phyloP scores from a whole-genome alignment of 1,284 basidiomycete genomes.

The Irpex rosettiformis region DNA sequence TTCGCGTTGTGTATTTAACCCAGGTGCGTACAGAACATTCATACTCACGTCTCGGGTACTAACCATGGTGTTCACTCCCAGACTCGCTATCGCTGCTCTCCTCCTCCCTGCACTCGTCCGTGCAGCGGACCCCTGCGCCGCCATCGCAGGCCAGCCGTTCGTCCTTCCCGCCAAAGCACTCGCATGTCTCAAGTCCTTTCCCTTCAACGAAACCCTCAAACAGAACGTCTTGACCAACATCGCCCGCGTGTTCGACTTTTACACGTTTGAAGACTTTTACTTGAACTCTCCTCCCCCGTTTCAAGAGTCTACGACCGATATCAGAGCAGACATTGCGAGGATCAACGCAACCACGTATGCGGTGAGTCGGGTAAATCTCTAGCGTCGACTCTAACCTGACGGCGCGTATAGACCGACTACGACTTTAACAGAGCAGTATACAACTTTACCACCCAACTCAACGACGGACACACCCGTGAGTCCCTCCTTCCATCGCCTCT shows the following conservation, averaged over 20 bases:
- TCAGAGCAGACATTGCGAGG: conserved; percentile 43
- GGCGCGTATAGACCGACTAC: conserved; percentile 38
- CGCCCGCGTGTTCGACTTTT: conserved; percentile 59
- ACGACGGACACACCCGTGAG: conserved; percentile 64
- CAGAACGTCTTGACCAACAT: conserved; percentile 55
- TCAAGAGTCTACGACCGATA: conserved; percentile 57
- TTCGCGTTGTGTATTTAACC: no score
- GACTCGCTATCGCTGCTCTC: not conserved
- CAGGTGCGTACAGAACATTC: no score
- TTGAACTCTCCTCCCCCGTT: conserved; percentile 56
- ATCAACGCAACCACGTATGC: conserved; percentile 46
- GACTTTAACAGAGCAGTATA: conserved; percentile 61
- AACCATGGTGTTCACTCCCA: no score
- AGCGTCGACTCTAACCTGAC: no score
- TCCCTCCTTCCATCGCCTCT: conserved; percentile 2
- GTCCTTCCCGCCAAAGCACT: conserved; percentile 51
- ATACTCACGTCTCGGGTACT: no score
- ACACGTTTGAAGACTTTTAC: conserved; percentile 63
- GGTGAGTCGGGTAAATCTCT: no score
- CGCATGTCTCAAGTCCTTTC: conserved; percentile 57
- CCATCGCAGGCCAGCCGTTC: conserved; percentile 46
- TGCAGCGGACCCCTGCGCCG: conserved; percentile 43
- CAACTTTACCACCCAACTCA: conserved; percentile 52
- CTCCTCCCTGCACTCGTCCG: conserved; percentile 7
- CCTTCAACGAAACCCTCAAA: conserved; percentile 60